phyloP scores from a whole-genome alignment of 2,329 filamentous ascomycete genomes.

The Penicillium palitans region DNA sequence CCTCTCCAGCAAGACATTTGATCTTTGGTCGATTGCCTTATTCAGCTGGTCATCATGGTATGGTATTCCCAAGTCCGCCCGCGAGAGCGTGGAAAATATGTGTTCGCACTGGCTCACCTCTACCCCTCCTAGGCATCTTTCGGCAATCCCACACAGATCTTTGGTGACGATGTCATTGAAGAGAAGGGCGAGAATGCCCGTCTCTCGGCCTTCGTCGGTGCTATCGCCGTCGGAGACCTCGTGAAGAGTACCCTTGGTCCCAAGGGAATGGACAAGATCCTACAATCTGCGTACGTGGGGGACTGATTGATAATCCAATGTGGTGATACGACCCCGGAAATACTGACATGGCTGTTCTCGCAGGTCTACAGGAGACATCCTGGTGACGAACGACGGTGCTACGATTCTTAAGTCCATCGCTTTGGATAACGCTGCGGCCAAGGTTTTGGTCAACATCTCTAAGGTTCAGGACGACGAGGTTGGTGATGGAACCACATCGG shows the following conservation, averaged over 20 bases:
- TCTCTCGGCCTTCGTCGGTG: conserved; percentile 95
- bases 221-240: conserved; percentile 94
- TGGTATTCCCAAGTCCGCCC: conserved; percentile 1
- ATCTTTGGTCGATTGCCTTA: conserved; percentile 23
- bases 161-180: conserved; percentile 92
- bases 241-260: conserved; percentile 97
- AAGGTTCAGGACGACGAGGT: conserved; percentile 99
- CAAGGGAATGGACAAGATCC: conserved; percentile 98
- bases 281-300: conserved; percentile 80
- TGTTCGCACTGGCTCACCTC: conserved; percentile 8
- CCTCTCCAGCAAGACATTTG: conserved; percentile 23
- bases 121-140: conserved; percentile 37
- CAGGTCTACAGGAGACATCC: conserved; percentile 91
- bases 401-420: conserved; percentile 98
- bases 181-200: conserved; percentile 99
- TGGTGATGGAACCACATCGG: conserved; percentile 96
- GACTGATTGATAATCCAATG: conserved; percentile 6
- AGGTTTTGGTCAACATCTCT: conserved; percentile 98
- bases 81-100: not conserved
- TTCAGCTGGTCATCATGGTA: conserved; percentile 34
- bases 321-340: conserved; percentile 19
- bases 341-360: conserved; percentile 16
- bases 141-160: conserved; percentile 90
- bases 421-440: conserved; percentile 95
- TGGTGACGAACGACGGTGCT: conserved; percentile 98